Evolutionary conservation across 2,329 filamentous ascomycete genomes (phyloP).

Genomic region (Ilyonectria sp.): DNA sequence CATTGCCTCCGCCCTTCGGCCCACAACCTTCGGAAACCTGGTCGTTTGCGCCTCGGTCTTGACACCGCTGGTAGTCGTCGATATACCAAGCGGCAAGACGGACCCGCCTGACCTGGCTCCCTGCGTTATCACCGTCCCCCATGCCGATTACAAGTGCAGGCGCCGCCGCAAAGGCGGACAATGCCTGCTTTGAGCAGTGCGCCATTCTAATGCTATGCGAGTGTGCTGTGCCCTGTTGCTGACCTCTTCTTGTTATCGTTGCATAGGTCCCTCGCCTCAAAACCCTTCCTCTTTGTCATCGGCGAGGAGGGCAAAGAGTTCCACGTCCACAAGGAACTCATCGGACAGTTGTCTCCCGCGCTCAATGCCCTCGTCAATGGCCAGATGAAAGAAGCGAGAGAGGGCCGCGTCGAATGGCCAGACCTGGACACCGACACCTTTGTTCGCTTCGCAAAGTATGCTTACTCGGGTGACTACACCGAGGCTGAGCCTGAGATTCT

Average conservation of each 20-base stretch:
- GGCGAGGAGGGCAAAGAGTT: constrained; percentile 43
- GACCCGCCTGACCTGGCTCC: background rate
- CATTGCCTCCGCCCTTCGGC: background rate
- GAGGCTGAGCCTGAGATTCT: constrained; percentile 36
- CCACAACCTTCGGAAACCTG: background rate
- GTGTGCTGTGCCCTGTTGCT: background rate
- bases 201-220: constrained; percentile 7
- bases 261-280: constrained; percentile 44
- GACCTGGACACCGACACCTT: constrained; percentile 47
- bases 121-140: constrained; percentile 15
- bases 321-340: constrained; percentile 43
- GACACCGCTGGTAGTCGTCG: background rate
- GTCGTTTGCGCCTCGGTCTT: background rate
- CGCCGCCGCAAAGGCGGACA: constrained; percentile 14
- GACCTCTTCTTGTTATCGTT: background rate
- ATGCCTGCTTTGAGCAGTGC: constrained; percentile 39
- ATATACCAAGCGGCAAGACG: background rate
- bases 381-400: constrained; percentile 43
- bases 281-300: constrained; percentile 45
- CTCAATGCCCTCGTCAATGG: constrained; percentile 46
- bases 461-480: constrained; percentile 44
- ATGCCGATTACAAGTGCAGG: constrained; percentile 28
- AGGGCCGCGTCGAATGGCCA: constrained; percentile 44
- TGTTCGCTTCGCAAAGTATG: constrained; percentile 46
- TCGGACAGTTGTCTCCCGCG: constrained; percentile 40